Base-by-base conservation (phyloP, 2,329 filamentous ascomycete species). In the Hypocrella siamensis region DNA sequence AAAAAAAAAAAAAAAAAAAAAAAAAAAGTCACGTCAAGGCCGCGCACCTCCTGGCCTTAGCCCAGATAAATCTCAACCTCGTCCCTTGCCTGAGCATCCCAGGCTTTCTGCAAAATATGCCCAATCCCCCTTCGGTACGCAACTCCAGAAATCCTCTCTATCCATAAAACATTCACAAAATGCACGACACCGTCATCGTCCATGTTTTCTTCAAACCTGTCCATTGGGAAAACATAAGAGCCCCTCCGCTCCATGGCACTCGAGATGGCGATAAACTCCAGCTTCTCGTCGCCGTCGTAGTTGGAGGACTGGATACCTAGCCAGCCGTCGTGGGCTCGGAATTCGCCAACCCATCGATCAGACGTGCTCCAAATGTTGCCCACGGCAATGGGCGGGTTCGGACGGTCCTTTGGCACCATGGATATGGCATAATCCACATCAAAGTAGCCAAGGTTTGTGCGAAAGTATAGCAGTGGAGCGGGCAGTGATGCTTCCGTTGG, bases 111-210 rank as follows among this genome's bases (percentile, higher is more conserved):
- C 29, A 62, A 32, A 5, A 63, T 49, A 39, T 61, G 58, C 1
- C 59, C 59, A 18, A 63, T 45, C 3, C 59, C 59, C 18, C 58
- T 42, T 14, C 59, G 43, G 35, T 56, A 61, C 6, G 51, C 51
- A 33, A 62, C 47, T 12, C 51, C 58, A 8, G 57, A 56, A 15
- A 62, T 59, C 17, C 57, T 45, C 46, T 63, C 59, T 14, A 63
- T 52, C 59, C 59, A 63, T 19, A 63, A 39, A 25, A 63, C 59
- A 18, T 63, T 63, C 14, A 62, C 54, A 42, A 62, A 56, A 35
- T 64, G 58, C 18, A 65, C 45, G 19, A 51, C 47, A 19, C 57
- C 57, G 32, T 63, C 57, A 2, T 45, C 43, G 35, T 60, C 56
- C 46, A 53, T 54, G 31, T 56, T 48, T 35, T 60, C 58, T 26